These are phyloP conservation scores for Diophrys appendiculata DNA, from an alignment of 73 alveolate genomes.

Conservation along the genomic window DNA sequence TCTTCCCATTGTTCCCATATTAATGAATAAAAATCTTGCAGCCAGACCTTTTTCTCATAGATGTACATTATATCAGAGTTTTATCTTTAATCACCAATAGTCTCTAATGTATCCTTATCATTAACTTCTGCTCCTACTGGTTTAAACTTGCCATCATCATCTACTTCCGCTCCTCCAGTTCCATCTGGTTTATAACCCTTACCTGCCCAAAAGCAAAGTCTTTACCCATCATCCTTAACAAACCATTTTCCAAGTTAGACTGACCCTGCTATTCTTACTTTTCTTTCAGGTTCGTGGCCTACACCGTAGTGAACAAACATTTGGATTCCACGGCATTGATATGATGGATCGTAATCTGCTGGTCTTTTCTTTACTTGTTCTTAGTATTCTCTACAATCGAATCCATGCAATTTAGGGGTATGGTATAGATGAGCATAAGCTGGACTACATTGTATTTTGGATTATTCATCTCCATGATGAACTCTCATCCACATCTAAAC, in stretches of 20 bases:
- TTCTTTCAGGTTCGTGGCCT: slow-evolving; percentile 42
- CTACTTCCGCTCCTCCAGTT: slow-evolving; percentile 19
- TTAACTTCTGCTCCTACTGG: too few relatives aligned
- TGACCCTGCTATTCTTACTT: slow-evolving; percentile 36
- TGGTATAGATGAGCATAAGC: slow-evolving; percentile 10
- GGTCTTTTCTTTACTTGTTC: slow-evolving; percentile 21
- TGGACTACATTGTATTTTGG: slow-evolving; percentile 17
- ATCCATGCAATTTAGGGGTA: slow-evolving; percentile 11
- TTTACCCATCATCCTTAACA: slow-evolving; percentile 37
- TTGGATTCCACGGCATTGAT: slow-evolving; percentile 37
- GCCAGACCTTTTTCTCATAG: slow-evolving; percentile 46
- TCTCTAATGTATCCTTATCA: too few relatives aligned
- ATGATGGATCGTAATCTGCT: slow-evolving; percentile 36
- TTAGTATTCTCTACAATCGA: slow-evolving; percentile 19
- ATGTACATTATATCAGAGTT: slow-evolving; percentile 26
- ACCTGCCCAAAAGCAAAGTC: slow-evolving; percentile 55
- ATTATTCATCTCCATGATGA: slow-evolving; percentile 11
- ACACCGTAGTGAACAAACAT: slow-evolving; percentile 42
- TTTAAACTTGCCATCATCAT: slow-evolving; percentile 8
- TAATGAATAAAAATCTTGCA: slow-evolving; percentile 47
- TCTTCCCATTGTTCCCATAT: slow-evolving; percentile 51
- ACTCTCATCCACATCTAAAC: slow-evolving; percentile 1
- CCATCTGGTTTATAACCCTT: slow-evolving; percentile 35
- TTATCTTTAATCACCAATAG: too few relatives aligned
- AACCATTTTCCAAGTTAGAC: slow-evolving; percentile 49